Evolutionary conservation across 495 filamentous ascomycete genomes (phyloP).

Genomic region (Penicillium argentinense): DNA sequence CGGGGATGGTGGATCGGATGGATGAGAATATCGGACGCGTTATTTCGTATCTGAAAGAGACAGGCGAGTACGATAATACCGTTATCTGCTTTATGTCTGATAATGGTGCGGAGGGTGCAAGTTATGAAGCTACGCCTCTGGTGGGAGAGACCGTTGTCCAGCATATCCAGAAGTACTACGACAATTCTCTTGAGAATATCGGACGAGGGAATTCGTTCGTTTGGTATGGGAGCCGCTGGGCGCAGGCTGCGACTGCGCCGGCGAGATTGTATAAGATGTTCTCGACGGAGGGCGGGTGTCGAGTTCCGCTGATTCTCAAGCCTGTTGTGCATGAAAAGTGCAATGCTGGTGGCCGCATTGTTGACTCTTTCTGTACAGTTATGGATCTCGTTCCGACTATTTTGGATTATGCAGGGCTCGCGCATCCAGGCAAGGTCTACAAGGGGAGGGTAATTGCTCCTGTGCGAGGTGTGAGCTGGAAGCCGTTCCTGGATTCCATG

Average conservation of each 20-base stretch:
- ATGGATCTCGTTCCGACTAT: conserved; percentile 56
- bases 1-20: conserved; percentile 55
- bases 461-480: conserved; percentile 41
- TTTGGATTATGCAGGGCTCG: conserved; percentile 51
- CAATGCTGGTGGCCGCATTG: conserved; percentile 2
- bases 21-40: conserved; percentile 53
- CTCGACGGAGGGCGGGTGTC: conserved; percentile 52
- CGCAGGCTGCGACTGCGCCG: conserved; percentile 53
- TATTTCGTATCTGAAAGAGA: conserved; percentile 46
- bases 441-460: conserved; percentile 43
- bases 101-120: conserved; percentile 55
- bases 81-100: conserved; percentile 56
- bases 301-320: conserved; percentile 43
- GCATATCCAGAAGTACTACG: conserved; percentile 49
- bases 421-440: conserved; percentile 47
- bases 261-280: conserved; percentile 49
- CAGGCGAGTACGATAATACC: conserved; percentile 54
- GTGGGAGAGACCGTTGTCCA: neutral
- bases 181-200: conserved; percentile 60
- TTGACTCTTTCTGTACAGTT: conserved; percentile 45
- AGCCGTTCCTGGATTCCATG: conserved; percentile 3
- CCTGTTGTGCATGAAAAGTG: conserved; percentile 16
- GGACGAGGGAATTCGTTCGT: conserved; percentile 56
- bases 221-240: conserved; percentile 61
- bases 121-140: conserved; percentile 22